Evolutionary conservation across 2,329 filamentous ascomycete species (phyloP).

Genomic region (Penicillium sp.): DNA sequence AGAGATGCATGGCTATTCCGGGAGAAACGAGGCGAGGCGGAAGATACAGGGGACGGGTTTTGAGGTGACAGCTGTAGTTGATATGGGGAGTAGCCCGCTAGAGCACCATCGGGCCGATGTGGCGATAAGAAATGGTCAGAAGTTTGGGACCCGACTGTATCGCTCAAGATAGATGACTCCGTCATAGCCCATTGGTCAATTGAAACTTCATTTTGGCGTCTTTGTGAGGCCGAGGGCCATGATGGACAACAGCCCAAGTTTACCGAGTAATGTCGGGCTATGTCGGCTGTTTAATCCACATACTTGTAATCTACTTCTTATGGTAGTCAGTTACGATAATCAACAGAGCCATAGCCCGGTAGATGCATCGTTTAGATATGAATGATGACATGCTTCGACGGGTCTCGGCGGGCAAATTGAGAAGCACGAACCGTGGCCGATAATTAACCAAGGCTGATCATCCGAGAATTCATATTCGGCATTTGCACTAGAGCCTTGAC

Average conservation of each 20-base stretch:
- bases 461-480: conserved; percentile 34
- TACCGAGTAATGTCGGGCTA: conserved; percentile 19
- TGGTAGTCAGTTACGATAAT: background rate
- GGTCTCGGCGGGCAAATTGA: background rate
- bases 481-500: conserved; percentile 34
- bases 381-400: too few species aligned
- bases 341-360: background rate
- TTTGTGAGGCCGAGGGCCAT: too few species aligned
- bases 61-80: conserved; percentile 9
- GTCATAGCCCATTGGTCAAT: conserved; percentile 2
- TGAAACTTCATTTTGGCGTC: background rate
- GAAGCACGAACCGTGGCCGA: conserved; percentile 25
- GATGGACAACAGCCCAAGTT: conserved; percentile 3
- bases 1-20: conserved; percentile 11
- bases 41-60: conserved; percentile 10
- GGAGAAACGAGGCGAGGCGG: conserved; percentile 12
- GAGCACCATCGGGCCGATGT: background rate
- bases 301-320: conserved; percentile 21
- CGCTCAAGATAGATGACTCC: conserved; percentile 6
- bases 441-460: conserved; percentile 35
- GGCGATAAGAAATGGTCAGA: conserved; percentile 2
- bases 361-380: too few species aligned
- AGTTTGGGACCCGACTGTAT: conserved; percentile 3
- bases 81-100: conserved; percentile 8
- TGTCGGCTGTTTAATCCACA: conserved; percentile 28